Evolutionary conservation across 2,329 filamentous ascomycete genomes (phyloP).

Genomic region (Orbilia brochopaga): DNA sequence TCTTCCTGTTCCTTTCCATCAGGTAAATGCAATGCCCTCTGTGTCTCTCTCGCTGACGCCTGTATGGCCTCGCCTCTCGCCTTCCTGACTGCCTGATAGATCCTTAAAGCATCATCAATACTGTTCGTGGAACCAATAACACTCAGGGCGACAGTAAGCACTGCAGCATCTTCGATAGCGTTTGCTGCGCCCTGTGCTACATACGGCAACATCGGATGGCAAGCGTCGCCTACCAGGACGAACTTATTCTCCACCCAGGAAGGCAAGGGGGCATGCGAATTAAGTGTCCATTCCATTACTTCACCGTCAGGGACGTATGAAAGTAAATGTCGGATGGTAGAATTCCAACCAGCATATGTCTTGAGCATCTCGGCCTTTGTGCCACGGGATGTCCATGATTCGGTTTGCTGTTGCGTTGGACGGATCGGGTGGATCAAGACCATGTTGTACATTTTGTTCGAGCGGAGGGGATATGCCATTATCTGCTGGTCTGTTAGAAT

Average conservation of each 20-base stretch:
- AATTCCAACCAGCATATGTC: constrained; percentile 49
- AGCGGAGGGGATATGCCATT: constrained; percentile 45
- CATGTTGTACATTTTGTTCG: constrained; percentile 46
- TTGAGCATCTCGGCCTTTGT: constrained; percentile 51
- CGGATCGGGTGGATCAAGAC: constrained; percentile 47
- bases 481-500: constrained; percentile 58
- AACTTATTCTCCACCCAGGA: constrained; percentile 67
- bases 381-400: constrained; percentile 59
- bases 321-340: constrained; percentile 50
- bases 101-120: constrained; percentile 57
- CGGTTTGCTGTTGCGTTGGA: constrained; percentile 58
- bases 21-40: constrained; percentile 66
- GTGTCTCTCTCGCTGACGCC: constrained; percentile 63
- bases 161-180: constrained; percentile 71
- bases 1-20: constrained; percentile 67
- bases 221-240: constrained; percentile 69
- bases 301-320: constrained; percentile 58
- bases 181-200: constrained; percentile 72
- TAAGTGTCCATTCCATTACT: constrained; percentile 70
- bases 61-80: constrained; percentile 58
- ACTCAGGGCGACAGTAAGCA: constrained; percentile 58
- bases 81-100: constrained; percentile 66
- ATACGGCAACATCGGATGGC: constrained; percentile 72
- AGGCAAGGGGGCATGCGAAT: constrained; percentile 65
- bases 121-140: constrained; percentile 5